A percentile compares a stretch with the other conserved stretches of the same genome.
Evolutionary conservation across 2,329 filamentous ascomycete genomes (phyloP).

Genomic region (Aureobasidium sp.): DNA sequence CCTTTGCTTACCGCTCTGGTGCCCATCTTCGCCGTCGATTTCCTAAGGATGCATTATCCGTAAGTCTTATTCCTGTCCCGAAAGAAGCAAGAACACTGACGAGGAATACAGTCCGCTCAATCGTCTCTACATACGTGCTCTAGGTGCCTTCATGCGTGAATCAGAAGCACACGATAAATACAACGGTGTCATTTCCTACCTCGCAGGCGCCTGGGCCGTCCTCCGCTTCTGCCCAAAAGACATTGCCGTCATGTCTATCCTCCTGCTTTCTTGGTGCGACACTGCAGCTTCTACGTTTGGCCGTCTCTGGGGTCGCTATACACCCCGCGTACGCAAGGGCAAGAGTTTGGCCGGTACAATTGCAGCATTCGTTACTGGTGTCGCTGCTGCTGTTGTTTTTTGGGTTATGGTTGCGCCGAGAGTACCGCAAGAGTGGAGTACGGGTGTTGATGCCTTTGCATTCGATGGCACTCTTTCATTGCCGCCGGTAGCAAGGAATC

Average conservation of each 20-base stretch:
- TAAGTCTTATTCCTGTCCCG: no score
- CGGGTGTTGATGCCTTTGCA: conserved; percentile 57
- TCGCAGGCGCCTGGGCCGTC: conserved; percentile 81
- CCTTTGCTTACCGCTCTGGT: conserved; percentile 72
- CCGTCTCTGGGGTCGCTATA: conserved; percentile 80
- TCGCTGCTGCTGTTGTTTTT: conserved; percentile 74
- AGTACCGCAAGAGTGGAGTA: conserved; percentile 25
- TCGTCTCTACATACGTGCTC: conserved; percentile 69
- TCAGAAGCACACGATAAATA: conserved; percentile 79
- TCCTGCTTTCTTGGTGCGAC: conserved; percentile 95
- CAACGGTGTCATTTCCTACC: conserved; percentile 96
- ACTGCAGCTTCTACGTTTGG: conserved; percentile 94
- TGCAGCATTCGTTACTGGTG: conserved; percentile 74
- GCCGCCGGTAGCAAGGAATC: conserved; percentile 46
- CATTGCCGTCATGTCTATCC: conserved; percentile 76
- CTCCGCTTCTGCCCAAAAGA: conserved; percentile 89
- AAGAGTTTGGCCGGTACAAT: conserved; percentile 88
- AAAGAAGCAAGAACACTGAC: no score
- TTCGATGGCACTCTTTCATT: conserved; percentile 71
- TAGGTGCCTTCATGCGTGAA: conserved; percentile 94
- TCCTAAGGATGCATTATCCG: conserved; percentile 72
- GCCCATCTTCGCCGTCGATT: conserved; percentile 74
- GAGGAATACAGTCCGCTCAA: conserved; percentile 52
- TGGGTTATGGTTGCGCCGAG: conserved; percentile 76
- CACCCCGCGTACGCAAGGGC: conserved; percentile 70